Base-by-base conservation (phyloP, 1,139 yeast genomes). In the Lodderomyces pseudojiufengensis region DNA sequence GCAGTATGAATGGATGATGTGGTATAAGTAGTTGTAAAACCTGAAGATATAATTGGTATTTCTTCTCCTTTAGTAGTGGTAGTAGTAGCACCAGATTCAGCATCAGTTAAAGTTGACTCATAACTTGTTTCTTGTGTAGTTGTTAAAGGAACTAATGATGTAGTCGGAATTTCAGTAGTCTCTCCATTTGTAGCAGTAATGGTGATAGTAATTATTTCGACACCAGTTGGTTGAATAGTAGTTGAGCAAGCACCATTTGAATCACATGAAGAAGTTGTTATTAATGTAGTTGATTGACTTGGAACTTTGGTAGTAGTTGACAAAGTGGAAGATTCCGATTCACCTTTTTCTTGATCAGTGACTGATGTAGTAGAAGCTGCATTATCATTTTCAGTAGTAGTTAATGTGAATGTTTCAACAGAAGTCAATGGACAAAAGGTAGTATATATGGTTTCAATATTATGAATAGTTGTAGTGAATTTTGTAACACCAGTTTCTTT, bases 121-220 rank as follows among this genome's bases (percentile, higher is more conserved):
- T 12, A 24, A 7, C 20, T 18, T 18, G 20, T 5, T 5, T 7
- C 7, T 18, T 5, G 20, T 18, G 20, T 18, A 20, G 29, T 29
- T 7, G 35, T 30, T 11, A 34, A 15, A 32, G 11, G 44, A 40
- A 29, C 43, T 32, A 31, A 27, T 32, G 24, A 38, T 34, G 22
- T 40, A 37, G 31, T 26, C 34, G 16, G 35, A 29, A 15, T 13
- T 12, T 20, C 29, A 11, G 33, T 23, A 12, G 18, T 26, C 13
- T 16, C 31, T n/a, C 34, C 34, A 26, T 20, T 27, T 15, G 29
- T 24, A 10, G 25, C 25, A 9, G 39, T 36, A 9, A 33, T 28
- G 15, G 39, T 36, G n/a, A 33, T 27, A 29, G 29, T 27, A 7
- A 35, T 26, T 10, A 36, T 36, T 26, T 32, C 37, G 15, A 36